Conservation (phyloP, 2,329 filamentous ascomycete species). For the Clonostachys rhizophaga region DNA sequence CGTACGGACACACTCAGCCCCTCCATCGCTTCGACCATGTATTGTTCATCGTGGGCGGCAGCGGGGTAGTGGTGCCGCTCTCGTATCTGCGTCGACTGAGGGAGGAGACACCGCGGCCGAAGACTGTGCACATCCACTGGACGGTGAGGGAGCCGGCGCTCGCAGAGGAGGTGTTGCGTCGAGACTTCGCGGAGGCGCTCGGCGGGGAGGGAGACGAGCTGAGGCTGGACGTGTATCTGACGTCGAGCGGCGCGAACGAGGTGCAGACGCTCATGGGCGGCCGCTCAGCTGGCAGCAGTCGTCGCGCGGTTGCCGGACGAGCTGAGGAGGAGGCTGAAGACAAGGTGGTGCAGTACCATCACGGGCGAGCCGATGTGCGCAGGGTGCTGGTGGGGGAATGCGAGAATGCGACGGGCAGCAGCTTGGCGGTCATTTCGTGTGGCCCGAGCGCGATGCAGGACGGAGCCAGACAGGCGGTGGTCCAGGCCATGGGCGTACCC, state of each 20-base stretch:
- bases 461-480: constrained; percentile 28
- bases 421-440: constrained; percentile 35
- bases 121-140: constrained; percentile 30
- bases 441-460: constrained; percentile 39
- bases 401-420: constrained; percentile 10
- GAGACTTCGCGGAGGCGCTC: constrained; percentile 21
- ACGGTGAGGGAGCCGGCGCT: constrained; percentile 33
- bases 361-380: constrained; percentile 24
- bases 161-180: constrained; percentile 22
- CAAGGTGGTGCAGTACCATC: constrained; percentile 5
- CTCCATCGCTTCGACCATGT: constrained; percentile 30
- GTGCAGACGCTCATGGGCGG: not conserved
- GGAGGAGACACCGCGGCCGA: constrained; percentile 6
- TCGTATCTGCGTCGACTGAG: constrained; percentile 24
- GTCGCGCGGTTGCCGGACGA: not conserved
- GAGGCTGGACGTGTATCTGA: not conserved
- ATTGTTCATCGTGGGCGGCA: constrained; percentile 38
- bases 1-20: constrained; percentile 33
- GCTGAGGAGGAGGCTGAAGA: not conserved
- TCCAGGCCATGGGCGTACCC: constrained; percentile 17
- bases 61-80: constrained; percentile 34
- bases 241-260: not conserved
- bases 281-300: not conserved
- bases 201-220: constrained; percentile 3
- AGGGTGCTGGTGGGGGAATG: constrained; percentile 20